A percentile compares a stretch with the other conserved stretches of the same genome.
Conservation (phyloP, 306 rosid species). For the Luffa aegyptiaca region DNA sequence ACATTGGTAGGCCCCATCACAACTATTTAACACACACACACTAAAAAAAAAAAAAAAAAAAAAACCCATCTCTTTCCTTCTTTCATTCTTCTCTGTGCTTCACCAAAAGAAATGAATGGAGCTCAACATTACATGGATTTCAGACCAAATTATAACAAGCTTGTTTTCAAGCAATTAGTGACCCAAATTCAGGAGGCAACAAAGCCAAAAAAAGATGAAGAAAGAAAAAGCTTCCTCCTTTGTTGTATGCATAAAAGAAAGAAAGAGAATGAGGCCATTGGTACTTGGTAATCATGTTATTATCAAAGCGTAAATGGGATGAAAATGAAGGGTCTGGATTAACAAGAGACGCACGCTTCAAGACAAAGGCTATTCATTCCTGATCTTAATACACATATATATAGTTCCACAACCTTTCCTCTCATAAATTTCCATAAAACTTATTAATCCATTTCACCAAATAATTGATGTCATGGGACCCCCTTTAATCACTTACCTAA, state of each 20-base stretch:
- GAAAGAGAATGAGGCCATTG: neutral
- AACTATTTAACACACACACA: too few relatives aligned
- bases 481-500: slow-evolving; percentile 2
- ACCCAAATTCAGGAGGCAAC: neutral
- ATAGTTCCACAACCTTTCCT: neutral
- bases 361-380: neutral
- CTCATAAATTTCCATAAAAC: neutral
- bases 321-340: slow-evolving; percentile 1
- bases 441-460: neutral
- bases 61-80: neutral
- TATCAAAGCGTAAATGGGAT: slow-evolving; percentile 3
- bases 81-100: neutral
- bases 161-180: neutral
- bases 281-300: slow-evolving; percentile 1
- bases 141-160: neutral
- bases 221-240: neutral
- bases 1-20: neutral
- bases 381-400: neutral
- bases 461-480: slow-evolving; percentile 11
- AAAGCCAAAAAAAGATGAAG: neutral
- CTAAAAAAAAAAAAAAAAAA: too few relatives aligned
- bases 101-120: neutral
- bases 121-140: neutral
- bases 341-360: neutral
- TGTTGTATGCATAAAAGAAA: neutral